Evolutionary conservation across 441 rosid genomes (phyloP), one percentile per base, ranked within the genome.

Genomic region (Flueggea neowawraea): DNA sequence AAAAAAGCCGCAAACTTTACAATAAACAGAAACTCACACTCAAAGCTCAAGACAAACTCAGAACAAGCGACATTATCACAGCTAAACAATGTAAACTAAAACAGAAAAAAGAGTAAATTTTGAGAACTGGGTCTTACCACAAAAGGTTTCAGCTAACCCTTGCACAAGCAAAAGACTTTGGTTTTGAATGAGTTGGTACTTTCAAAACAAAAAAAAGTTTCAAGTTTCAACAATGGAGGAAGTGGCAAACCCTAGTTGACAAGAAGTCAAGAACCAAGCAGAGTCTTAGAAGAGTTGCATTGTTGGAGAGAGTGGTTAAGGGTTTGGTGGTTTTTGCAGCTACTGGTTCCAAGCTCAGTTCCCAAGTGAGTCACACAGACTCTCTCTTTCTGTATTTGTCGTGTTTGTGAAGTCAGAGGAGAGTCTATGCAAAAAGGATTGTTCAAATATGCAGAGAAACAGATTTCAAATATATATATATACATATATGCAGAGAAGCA

Each of bases 321-420:
- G n/a, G 50, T 47, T 14, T 47, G 50, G 2, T 36, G 41, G 41
- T 36, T 36, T 36, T 22, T 22, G 28, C 28, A 22, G 28, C 62
- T 33, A 56, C 52, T 11, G 33, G 43, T 8, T 17, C 54, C 6
- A 62, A 17, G 75, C 80, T 58, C 75, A 68, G 63, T 70, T 75
- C 63, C 70, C 83, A 32, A 75, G 72, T 55, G 13, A 16, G 43
- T 16, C 16, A 16, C 43, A 31, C 43, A 10, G 28, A 9, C 48
- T 58, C 33, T 39, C 55, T 56, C 55, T 68, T 12, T 60, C 52
- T 47, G 41, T 61, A 31, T 54, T 5, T 52, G 51, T 58, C 36
- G 66, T 48, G 61, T 10, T 61, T 57, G 61, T 65, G 17, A 55
- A 47, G 47, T 16, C 4, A 59, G n/a, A 59, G 8, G 16, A 12